Base-by-base conservation (phyloP, 2,329 filamentous ascomycete species). In the Coniella vitis region DNA sequence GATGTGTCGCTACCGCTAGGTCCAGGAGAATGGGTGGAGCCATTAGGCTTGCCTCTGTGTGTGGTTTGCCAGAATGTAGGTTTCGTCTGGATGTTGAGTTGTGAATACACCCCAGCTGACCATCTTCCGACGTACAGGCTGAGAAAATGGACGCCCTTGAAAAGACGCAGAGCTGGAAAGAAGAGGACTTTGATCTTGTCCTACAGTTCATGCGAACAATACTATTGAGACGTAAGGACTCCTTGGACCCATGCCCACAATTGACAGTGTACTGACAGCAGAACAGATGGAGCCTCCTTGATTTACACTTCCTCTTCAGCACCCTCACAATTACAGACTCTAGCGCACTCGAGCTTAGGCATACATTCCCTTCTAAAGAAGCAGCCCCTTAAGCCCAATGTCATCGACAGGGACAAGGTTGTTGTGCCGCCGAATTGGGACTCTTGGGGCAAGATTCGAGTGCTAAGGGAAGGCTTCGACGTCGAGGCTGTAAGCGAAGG, bases 351-450 rank as follows among this genome's bases (percentile, higher is more conserved):
- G 10, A 89, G 86, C 45, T 75, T 96, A 16, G 87, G 87, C 47
- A 90, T 95, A 63, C 88, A 87, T 53, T 94, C 87, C 19, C 76
- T 93, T 17, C 72, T 94, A 16, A 88, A 88, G 65, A 80, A 83
- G 54, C 79, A 88, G 60, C 81, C 85, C 20, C 75, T 94, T 20
- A 93, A 89, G 68, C 86, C 90, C 64, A 95, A 95, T 59, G 87
- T 94, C 53, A 93, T 94, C 56, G 93, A 93, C 68, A 79, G 91
- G 52, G 90, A 95, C 65, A 94, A 94, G 73, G 90, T 98, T 47
- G 76, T 96, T 4, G 87, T 98, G 1, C 91, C 91, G 2, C 86
- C 90, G 14, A 96, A 96, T 65, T 98, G 93, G 93, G 93, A 98
- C 66, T 96, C 90, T 0, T 96, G 90, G 87, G 90, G 90, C 52